These are phyloP conservation scores for Pseudogymnoascus sp. DNA, from an alignment of 2,329 filamentous ascomycete genomes.

Conservation along the genomic window DNA sequence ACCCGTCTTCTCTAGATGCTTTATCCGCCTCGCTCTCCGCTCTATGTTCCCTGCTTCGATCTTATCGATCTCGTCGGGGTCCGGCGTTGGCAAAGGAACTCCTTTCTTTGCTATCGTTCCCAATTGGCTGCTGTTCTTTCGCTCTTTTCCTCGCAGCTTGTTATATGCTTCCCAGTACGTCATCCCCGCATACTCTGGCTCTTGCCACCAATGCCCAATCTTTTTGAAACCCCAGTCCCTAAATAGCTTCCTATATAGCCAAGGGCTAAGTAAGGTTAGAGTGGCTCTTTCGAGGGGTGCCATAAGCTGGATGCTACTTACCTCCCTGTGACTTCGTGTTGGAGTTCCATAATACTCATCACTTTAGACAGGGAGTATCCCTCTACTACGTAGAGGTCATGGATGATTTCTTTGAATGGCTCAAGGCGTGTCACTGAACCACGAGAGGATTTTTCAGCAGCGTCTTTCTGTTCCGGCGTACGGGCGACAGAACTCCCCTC, in stretches of 20 bases:
- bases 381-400: neutral
- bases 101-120: neutral
- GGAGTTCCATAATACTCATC: neutral
- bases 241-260: neutral
- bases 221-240: neutral
- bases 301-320: neutral
- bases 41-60: neutral
- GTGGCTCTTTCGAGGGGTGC: neutral
- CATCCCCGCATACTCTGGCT: neutral
- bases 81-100: neutral
- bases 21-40: neutral
- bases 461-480: neutral
- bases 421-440: neutral
- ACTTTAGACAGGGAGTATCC: neutral
- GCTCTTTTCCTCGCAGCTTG: neutral
- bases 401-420: neutral
- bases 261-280: neutral
- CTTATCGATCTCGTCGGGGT: neutral
- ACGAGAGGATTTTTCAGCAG: too few relatives aligned
- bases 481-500: neutral
- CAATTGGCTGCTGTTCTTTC: neutral
- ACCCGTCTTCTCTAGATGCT: neutral
- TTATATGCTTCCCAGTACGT: neutral
- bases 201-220: neutral
- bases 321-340: neutral